Conservation (phyloP, 129 eudicot species). For the Tagetes erecta region DNA sequence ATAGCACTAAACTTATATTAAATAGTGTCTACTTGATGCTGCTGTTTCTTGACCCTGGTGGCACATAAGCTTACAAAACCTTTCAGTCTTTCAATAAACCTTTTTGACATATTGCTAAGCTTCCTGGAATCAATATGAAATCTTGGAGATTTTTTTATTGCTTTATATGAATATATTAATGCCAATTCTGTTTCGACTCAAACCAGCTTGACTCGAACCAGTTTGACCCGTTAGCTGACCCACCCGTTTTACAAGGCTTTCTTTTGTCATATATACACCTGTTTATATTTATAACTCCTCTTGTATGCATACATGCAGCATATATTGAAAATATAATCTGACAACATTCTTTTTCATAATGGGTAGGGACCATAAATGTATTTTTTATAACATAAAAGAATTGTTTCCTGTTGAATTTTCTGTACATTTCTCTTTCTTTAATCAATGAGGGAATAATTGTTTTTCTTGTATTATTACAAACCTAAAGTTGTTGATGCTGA, state of each 20-base stretch:
- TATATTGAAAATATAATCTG: slow-evolving; percentile 25
- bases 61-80: slow-evolving; percentile 31
- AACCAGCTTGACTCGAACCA: neutral
- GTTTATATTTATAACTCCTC: slow-evolving; percentile 13
- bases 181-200: neutral
- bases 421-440: slow-evolving; percentile 33
- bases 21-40: neutral
- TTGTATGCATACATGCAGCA: slow-evolving; percentile 17
- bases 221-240: slow-evolving; percentile 1
- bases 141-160: slow-evolving; percentile 3
- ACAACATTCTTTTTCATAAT: slow-evolving; percentile 35
- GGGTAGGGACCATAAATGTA: slow-evolving; percentile 32
- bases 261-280: slow-evolving; percentile 23
- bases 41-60: slow-evolving; percentile 24
- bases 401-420: slow-evolving; percentile 21
- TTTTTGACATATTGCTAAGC: slow-evolving; percentile 31
- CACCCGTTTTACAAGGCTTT: neutral
- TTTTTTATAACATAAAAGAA: slow-evolving; percentile 17
- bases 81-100: slow-evolving; percentile 2
- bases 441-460: slow-evolving; percentile 40
- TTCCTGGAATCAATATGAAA: slow-evolving; percentile 23
- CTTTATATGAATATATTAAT: slow-evolving; percentile 9
- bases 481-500: slow-evolving; percentile 13
- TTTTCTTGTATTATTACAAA: slow-evolving; percentile 26
- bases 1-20: slow-evolving; percentile 1